A percentile compares a stretch with the other conserved stretches of the same genome.
Conservation (phyloP, 768 basidiomycete species). For the Pleurotus ostreatus region DNA sequence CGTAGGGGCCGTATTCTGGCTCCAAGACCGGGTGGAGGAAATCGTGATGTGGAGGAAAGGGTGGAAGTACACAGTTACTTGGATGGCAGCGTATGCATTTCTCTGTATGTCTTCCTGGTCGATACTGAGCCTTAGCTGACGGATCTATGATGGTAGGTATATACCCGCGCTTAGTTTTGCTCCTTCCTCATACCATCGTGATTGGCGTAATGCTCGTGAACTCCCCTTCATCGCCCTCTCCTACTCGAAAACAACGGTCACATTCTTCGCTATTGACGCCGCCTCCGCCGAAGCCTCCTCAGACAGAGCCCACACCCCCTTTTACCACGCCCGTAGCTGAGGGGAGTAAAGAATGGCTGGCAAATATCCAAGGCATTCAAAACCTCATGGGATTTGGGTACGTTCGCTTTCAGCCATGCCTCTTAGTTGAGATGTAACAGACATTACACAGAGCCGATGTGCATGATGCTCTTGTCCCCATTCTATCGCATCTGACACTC, state of each 20-base stretch:
- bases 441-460: constrained; percentile 49
- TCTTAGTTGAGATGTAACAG: neutral
- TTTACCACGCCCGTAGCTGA: constrained; percentile 36
- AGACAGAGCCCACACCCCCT: neutral
- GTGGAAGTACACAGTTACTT: constrained; percentile 66
- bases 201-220: constrained; percentile 62
- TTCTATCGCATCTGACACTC: constrained; percentile 45
- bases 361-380: constrained; percentile 86
- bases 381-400: constrained; percentile 86
- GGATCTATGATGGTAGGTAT: constrained; percentile 45
- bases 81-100: constrained; percentile 76
- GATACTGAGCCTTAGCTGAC: neutral
- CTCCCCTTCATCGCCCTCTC: constrained; percentile 41
- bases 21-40: constrained; percentile 86
- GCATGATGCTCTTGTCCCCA: constrained; percentile 46
- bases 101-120: constrained; percentile 53
- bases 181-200: constrained; percentile 62
- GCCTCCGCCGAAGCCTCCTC: constrained; percentile 20
- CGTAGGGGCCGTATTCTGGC: constrained; percentile 81
- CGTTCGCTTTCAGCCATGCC: constrained; percentile 20
- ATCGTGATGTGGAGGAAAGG: constrained; percentile 78
- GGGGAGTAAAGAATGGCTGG: constrained; percentile 76
- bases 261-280: constrained; percentile 15
- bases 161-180: constrained; percentile 66
- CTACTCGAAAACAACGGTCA: constrained; percentile 20